Percentiles rank a stretch among this genome's conserved stretches.
Evolutionary conservation across 441 rosid species (phyloP).

Genomic region (Breynia disticha): DNA sequence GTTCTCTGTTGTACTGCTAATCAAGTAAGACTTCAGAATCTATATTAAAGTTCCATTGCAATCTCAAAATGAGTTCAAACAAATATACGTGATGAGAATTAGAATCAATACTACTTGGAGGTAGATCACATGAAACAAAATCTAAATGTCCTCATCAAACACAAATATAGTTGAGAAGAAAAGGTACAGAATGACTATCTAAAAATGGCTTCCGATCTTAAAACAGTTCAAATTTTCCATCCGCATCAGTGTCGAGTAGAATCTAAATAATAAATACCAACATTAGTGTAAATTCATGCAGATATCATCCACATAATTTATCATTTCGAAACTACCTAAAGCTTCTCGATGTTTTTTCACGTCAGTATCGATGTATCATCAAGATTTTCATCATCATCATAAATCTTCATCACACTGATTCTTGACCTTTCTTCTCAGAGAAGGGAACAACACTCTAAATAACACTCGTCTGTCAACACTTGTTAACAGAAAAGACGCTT

Average conservation of each 20-base stretch:
- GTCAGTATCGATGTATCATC: slow-evolving; percentile 1
- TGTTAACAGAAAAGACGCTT: slow-evolving; percentile 1
- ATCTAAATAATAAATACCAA: no score
- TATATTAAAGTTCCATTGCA: not conserved
- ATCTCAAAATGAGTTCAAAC: not conserved
- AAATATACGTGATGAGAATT: not conserved
- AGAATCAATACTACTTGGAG: not conserved
- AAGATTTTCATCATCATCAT: not conserved
- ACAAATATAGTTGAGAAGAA: not conserved
- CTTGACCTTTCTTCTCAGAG: not conserved
- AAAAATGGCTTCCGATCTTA: slow-evolving; percentile 2
- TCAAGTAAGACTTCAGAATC: not conserved
- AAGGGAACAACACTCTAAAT: slow-evolving; percentile 7
- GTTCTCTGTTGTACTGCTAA: not conserved
- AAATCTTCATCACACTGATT: slow-evolving; percentile 2
- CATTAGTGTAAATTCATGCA: no score
- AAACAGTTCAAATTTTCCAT: not conserved
- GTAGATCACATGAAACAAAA: not conserved
- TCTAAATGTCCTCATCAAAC: not conserved
- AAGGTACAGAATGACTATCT: slow-evolving; percentile 1
- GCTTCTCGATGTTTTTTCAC: slow-evolving; percentile 2
- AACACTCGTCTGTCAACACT: not conserved
- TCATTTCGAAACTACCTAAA: not conserved
- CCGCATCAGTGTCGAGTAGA: not conserved
- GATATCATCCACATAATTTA: not conserved